Conservation (phyloP, 78 protist species). For the Dictyostelium firmibasis region DNA sequence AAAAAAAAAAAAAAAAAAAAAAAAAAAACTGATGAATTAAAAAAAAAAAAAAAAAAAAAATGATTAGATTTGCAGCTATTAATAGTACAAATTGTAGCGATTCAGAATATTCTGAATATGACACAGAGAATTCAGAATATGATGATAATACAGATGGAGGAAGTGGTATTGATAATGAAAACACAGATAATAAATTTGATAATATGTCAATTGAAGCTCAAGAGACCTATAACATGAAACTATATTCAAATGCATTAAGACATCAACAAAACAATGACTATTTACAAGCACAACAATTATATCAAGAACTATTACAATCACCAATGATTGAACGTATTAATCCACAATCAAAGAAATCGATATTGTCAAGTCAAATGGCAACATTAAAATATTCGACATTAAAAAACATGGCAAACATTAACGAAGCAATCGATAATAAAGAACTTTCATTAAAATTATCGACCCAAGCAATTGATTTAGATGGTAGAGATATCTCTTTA, state of each 20-base stretch:
- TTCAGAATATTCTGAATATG: not conserved
- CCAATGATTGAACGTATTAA: not conserved
- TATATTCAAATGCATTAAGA: conserved; percentile 46
- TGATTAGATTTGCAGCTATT: conserved; percentile 30
- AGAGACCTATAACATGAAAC: conserved; percentile 6
- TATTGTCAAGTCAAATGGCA: conserved; percentile 4
- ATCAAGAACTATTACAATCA: conserved; percentile 6
- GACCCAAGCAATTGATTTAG: conserved; percentile 33
- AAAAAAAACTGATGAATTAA: not conserved
- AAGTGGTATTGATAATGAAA: not conserved
- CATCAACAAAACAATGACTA: conserved; percentile 19
- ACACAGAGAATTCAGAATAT: not conserved
- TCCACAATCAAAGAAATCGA: not conserved
- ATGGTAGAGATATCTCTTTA: conserved; percentile 18
- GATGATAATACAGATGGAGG: not conserved
- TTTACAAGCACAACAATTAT: conserved; percentile 45
- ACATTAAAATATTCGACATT: conserved; percentile 38
- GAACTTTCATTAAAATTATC: conserved; percentile 2
- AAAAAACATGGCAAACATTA: conserved; percentile 50
- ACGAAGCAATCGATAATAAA: conserved; percentile 11
- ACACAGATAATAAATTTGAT: not conserved
- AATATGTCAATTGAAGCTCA: conserved; percentile 35
- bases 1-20: not conserved
- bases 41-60: not conserved
- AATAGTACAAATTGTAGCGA: not conserved